Conservation (phyloP, 176 grass and related monocot genomes). For the Carex cristatella region DNA sequence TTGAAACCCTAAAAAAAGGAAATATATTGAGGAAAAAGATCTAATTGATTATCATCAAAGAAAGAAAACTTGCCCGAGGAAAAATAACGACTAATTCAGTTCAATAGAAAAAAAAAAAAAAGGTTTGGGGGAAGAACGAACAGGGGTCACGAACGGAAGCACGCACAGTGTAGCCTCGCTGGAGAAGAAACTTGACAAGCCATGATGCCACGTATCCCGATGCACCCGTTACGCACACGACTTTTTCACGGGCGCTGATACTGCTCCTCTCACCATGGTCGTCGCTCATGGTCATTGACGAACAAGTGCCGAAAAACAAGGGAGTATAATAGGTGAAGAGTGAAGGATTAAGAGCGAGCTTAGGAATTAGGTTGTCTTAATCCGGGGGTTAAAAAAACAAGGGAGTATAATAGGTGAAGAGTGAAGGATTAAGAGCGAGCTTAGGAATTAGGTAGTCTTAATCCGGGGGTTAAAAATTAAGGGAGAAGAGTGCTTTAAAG, state of each 20-base stretch:
- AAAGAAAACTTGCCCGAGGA: neutral
- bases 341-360: no score
- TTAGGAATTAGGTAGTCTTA: no score
- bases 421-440: no score
- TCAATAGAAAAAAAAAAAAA: no score
- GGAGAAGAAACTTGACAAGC: constrained; percentile 34
- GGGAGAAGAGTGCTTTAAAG: no score
- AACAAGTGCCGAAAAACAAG: neutral
- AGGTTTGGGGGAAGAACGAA: neutral
- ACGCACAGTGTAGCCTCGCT: constrained; percentile 33
- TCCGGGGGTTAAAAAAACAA: no score
- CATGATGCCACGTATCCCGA: constrained; percentile 31
- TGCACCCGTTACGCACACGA: constrained; percentile 20
- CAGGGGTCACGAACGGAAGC: constrained; percentile 26
- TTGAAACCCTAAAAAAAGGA: neutral
- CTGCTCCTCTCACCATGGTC: neutral
- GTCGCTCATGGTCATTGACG: neutral
- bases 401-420: no score
- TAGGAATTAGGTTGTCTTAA: no score
- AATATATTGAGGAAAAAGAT: neutral
- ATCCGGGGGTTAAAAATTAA: no score
- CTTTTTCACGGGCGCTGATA: neutral
- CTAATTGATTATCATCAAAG: neutral
- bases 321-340: no score
- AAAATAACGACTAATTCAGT: no score